Percentiles rank a stretch among this genome's conserved stretches.
phyloP scores from a whole-genome alignment of 202 grass and related monocot genomes.

The Setaria italica region DNA sequence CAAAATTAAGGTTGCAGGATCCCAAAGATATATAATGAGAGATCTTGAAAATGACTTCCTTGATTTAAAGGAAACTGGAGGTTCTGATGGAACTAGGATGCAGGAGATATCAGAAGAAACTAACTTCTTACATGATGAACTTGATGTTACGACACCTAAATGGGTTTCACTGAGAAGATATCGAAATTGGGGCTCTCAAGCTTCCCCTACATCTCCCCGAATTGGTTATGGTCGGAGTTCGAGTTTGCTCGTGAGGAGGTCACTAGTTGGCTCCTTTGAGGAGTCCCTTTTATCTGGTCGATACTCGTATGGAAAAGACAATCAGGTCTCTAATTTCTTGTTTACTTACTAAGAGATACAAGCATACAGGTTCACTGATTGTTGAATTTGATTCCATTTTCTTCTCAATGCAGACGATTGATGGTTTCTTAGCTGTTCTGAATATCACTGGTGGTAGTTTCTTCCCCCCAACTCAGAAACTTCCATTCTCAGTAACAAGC shows the following conservation, averaged over 20 bases:
- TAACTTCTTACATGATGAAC: conserved; percentile 70
- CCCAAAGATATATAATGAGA: conserved; percentile 56
- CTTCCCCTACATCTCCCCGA: conserved; percentile 47
- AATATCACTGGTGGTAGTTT: conserved; percentile 87
- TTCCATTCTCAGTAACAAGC: conserved; percentile 88
- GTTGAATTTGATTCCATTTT: conserved; percentile 40
- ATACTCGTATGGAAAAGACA: conserved; percentile 81
- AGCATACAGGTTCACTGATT: background rate
- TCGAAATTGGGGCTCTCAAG: conserved; percentile 47
- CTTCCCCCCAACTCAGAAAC: conserved; percentile 76
- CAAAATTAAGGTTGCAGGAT: conserved; percentile 62
- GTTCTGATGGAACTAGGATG: conserved; percentile 45
- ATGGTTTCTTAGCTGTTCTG: conserved; percentile 90
- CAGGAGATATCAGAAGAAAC: conserved; percentile 47
- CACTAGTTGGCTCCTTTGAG: conserved; percentile 94
- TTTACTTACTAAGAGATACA: conserved; percentile 24
- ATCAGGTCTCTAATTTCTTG: conserved; percentile 66
- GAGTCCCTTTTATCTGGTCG: conserved; percentile 96
- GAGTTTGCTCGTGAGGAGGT: conserved; percentile 67
- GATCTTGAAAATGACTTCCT: conserved; percentile 71
- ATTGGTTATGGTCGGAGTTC: conserved; percentile 51
- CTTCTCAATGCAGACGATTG: conserved; percentile 69
- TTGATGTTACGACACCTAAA: conserved; percentile 60
- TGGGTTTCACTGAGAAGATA: conserved; percentile 49
- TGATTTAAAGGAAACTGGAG: conserved; percentile 56